A percentile compares a stretch with the other conserved stretches of the same genome.
phyloP scores from a whole-genome alignment of 805 yeast genomes.

The Candida glaebosa region DNA sequence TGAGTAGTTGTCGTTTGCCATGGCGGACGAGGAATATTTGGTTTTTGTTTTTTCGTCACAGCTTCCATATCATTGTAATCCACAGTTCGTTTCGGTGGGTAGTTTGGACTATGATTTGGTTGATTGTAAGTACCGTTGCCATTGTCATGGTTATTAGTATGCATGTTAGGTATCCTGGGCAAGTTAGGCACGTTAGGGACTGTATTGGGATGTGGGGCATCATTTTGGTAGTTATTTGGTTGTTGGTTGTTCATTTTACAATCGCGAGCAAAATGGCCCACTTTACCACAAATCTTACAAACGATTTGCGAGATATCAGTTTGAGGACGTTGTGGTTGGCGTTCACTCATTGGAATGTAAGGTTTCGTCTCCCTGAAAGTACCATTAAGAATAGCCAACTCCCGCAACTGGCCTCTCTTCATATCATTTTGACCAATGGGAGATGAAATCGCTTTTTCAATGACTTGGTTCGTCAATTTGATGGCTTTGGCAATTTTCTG shows the following conservation, averaged over 20 bases:
- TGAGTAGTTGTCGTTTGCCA: conserved; percentile 16
- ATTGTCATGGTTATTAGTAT: not conserved
- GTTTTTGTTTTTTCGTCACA: conserved; percentile 25
- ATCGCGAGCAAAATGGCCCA: conserved; percentile 87
- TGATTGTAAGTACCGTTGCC: not conserved
- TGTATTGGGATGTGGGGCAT: not conserved
- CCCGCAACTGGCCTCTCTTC: conserved; percentile 86
- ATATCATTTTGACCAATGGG: conserved; percentile 94
- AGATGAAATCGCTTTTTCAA: conserved; percentile 77
- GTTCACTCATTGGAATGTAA: conserved; percentile 30
- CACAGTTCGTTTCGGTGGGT: conserved; percentile 8
- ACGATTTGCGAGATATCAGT: conserved; percentile 52
- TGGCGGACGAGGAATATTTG: conserved; percentile 21
- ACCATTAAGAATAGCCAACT: conserved; percentile 91
- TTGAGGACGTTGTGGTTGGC: conserved; percentile 17
- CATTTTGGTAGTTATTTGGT: conserved; percentile 5
- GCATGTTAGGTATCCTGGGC: not conserved
- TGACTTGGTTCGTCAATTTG: conserved; percentile 66
- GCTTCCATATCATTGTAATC: conserved; percentile 9
- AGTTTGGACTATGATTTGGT: not conserved
- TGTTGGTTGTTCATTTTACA: conserved; percentile 56
- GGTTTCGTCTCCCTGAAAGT: conserved; percentile 81
- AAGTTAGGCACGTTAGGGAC: not conserved
- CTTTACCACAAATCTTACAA: conserved; percentile 75
- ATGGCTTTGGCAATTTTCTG: conserved; percentile 76